These are phyloP conservation scores for Arxiozyma slooffiae DNA, from an alignment of 1,139 yeast genomes.

Conservation along the genomic window DNA sequence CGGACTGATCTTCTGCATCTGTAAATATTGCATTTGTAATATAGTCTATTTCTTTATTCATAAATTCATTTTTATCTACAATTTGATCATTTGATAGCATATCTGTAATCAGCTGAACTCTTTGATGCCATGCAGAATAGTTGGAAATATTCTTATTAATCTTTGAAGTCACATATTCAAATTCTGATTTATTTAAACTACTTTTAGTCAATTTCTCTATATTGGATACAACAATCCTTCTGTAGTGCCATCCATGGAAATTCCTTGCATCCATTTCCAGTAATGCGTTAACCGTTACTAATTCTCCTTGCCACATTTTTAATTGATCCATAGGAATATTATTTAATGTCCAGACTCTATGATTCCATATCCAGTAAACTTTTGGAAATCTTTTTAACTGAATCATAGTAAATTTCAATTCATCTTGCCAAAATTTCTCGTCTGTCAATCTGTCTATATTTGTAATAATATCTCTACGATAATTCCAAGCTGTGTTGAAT, in stretches of 20 bases:
- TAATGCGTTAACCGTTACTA: constrained; percentile 57
- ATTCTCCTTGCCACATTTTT: constrained; percentile 55
- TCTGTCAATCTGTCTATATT: constrained; percentile 22
- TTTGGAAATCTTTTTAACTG: constrained; percentile 66
- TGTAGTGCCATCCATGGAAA: constrained; percentile 92
- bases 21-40: constrained; percentile 80
- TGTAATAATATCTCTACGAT: constrained; percentile 59
- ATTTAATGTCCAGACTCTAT: constrained; percentile 72
- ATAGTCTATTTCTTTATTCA: constrained; percentile 53
- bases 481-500: constrained; percentile 84
- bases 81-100: constrained; percentile 34
- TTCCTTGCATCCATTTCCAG: constrained; percentile 70
- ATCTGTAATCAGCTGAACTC: constrained; percentile 58
- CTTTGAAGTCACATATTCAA: constrained; percentile 65
- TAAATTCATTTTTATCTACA: constrained; percentile 29
- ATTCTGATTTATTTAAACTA: constrained; percentile 41
- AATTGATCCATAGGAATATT: constrained; percentile 38
- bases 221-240: constrained; percentile 57
- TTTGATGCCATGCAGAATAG: constrained; percentile 92
- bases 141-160: constrained; percentile 80
- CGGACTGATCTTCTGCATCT: constrained; percentile 88
- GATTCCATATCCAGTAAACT: constrained; percentile 96
- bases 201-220: constrained; percentile 35
- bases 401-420: constrained; percentile 50
- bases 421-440: constrained; percentile 41